A percentile compares a stretch with the other conserved stretches of the same genome.
These are phyloP conservation scores for Fusarium sp. DNA, from an alignment of 2,329 filamentous ascomycete genomes.

Conservation along the genomic window DNA sequence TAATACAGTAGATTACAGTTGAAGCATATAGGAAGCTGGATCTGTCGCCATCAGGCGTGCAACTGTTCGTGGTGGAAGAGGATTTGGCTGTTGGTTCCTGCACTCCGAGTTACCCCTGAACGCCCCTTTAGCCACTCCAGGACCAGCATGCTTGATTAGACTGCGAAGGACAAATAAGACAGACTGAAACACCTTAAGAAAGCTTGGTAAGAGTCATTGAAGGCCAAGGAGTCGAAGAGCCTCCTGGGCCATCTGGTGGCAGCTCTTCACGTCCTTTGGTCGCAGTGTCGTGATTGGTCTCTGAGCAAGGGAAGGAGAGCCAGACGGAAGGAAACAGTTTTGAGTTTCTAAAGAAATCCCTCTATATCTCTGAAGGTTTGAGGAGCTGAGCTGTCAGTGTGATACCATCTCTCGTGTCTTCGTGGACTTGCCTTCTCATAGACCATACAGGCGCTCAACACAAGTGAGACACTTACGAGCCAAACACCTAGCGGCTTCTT, in stretches of 20 bases:
- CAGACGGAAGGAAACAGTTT: background rate
- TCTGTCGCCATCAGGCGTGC: background rate
- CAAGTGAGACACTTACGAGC: background rate
- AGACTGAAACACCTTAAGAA: accelerated
- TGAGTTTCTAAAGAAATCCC: accelerated
- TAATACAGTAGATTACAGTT: accelerated
- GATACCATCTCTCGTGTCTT: background rate
- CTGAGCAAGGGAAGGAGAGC: background rate
- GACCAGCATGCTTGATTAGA: too few relatives aligned
- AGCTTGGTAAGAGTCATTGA: accelerated
- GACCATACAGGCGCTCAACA: too few relatives aligned
- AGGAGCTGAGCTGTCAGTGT: background rate
- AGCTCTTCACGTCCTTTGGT: background rate
- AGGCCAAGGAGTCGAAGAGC: too few relatives aligned
- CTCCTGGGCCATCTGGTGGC: background rate
- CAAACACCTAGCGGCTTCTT: too few relatives aligned
- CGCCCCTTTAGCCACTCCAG: background rate
- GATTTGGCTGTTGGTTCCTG: background rate
- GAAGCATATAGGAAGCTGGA: background rate
- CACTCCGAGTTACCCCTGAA: background rate
- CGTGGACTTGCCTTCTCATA: background rate
- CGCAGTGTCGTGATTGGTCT: background rate
- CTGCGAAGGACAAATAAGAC: background rate
- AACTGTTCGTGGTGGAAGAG: background rate
- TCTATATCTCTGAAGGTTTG: too few relatives aligned